Base-by-base conservation (phyloP, 2,329 filamentous ascomycete genomes). In the Diaporthe australafricana region DNA sequence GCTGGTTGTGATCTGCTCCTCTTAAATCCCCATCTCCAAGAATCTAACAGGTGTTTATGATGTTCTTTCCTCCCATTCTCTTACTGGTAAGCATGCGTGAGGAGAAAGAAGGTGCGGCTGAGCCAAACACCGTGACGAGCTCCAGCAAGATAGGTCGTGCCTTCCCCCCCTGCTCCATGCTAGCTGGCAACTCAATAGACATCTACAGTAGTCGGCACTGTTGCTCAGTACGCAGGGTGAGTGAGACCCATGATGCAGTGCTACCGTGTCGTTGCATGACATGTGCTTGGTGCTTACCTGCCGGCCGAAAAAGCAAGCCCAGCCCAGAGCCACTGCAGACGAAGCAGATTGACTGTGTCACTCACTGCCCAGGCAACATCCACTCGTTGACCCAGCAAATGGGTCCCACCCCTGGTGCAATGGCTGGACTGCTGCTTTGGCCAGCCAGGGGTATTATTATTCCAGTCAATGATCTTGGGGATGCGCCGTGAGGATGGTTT, bases 171-270 rank as follows among this genome's bases (percentile, higher is more conserved):
- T 20, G 27, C 25, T 20, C 42, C 30, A n/a, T 38, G n/a, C 17
- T 22, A 35, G 45, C 20, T 3, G 14, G 38, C 38, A 14, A 40
- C 38, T 40, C 6, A 40, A 3, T 40, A 50, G 32, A 20, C 14
- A 50, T 27, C 20, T 38, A 50, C 27, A n/a, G n/a, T n/a, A n/a
- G n/a, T n/a, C n/a, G 45, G 38, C 27, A 42, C 42, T 50, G 60
- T 65, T 65, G 45, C 42, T 38, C 42, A 27, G 30, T 32, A n/a
- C 52, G 52, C 52, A 35, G 9, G 32, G 9, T 35, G 16, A 11
- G 16, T 25, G n/a, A 65, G 60, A 50, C 45, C 60, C 45, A 42
- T 50, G 60, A 65, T 27, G 60, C 45, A 22, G 60, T 65, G 60
- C 45, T 5, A 65, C 60, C 25, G 6, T 25, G 9, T 38, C 42